Evolutionary conservation across 345 rosid species (phyloP).

Genomic region (Aethionema arabicum): DNA sequence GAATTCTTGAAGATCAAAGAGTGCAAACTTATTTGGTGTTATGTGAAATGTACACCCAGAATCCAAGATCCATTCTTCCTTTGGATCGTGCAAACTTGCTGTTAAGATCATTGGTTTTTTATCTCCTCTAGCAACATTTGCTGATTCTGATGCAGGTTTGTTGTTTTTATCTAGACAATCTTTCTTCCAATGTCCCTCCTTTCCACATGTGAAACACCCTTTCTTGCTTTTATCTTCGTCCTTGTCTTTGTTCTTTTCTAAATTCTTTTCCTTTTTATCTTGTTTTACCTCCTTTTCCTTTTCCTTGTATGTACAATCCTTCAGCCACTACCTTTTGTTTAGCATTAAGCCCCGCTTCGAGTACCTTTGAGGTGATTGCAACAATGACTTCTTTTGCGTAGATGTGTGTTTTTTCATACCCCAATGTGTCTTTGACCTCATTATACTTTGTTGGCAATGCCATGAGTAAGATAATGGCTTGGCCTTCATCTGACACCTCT

Average conservation of each 20-base stretch:
- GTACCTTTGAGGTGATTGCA: no score
- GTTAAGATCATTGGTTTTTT: no score
- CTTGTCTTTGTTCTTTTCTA: background rate
- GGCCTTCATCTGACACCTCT: no score
- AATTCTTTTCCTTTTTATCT: background rate
- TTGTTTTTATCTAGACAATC: background rate
- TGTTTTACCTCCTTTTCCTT: background rate
- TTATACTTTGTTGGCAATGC: no score
- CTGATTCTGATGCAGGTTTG: no score
- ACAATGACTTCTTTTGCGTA: no score
- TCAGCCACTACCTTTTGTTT: background rate
- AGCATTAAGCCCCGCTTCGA: no score
- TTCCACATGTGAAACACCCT: background rate
- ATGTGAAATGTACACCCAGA: conserved; percentile 3
- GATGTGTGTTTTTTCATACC: no score
- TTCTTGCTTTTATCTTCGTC: background rate
- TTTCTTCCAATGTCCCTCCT: background rate
- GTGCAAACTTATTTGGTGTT: background rate
- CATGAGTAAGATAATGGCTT: background rate
- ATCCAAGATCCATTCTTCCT: background rate
- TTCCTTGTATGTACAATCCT: background rate
- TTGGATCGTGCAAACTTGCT: no score
- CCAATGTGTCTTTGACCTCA: no score
- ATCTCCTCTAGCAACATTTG: no score
- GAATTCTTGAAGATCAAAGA: background rate